Evolutionary conservation across 306 rosid genomes (phyloP).

Genomic region (Dicorynia guianensis): DNA sequence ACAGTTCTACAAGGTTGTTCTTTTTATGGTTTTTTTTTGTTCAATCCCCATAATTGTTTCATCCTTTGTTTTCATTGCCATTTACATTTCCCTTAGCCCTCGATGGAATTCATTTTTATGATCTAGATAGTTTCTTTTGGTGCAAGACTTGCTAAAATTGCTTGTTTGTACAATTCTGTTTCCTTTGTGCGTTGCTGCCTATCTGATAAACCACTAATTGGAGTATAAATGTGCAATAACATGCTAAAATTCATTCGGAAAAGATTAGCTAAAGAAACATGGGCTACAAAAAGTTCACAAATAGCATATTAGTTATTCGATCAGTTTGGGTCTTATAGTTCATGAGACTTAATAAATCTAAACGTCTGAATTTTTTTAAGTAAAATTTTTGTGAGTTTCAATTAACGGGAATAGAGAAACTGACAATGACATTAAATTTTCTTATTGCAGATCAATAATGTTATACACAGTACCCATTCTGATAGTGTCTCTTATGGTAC

Average conservation of each 20-base stretch:
- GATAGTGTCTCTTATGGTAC: conserved; percentile 48
- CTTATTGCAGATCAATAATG: conserved; percentile 56
- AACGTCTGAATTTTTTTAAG: too few species aligned
- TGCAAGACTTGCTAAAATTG: background rate
- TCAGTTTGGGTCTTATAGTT: too few species aligned
- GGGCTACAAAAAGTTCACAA: too few species aligned
- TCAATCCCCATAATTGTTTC: background rate
- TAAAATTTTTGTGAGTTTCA: too few species aligned
- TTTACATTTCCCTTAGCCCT: too few species aligned
- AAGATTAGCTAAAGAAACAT: too few species aligned
- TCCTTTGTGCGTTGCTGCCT: background rate
- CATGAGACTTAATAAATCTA: too few species aligned
- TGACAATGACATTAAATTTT: background rate
- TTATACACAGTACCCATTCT: conserved; percentile 62
- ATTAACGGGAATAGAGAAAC: too few species aligned
- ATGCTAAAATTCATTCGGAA: background rate
- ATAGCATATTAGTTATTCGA: too few species aligned
- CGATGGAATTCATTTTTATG: background rate
- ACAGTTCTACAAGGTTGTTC: background rate
- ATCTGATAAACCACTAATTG: background rate
- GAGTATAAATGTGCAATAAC: background rate
- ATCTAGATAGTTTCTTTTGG: background rate
- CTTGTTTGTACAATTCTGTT: background rate
- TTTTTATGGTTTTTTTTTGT: background rate
- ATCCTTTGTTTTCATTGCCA: background rate